Conservation (phyloP, 208 protist genomes). For the Angomonas deanei region DNA sequence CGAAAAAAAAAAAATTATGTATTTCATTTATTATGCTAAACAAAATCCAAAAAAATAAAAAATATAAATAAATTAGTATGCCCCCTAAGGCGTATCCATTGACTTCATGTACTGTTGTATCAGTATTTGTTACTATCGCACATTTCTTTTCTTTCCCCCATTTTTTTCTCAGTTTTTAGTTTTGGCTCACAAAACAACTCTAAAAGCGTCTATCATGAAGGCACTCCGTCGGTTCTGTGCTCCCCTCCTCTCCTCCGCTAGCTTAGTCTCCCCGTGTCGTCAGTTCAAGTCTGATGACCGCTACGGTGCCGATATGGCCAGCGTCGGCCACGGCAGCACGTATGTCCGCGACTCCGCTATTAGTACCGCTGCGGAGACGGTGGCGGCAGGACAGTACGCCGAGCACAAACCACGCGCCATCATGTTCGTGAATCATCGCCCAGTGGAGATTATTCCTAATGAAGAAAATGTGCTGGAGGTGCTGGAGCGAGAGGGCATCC, state of each 20-base stretch:
- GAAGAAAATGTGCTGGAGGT: conserved; percentile 91
- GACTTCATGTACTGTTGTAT: background rate
- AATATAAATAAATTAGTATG: background rate
- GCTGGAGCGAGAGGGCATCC: conserved; percentile 85
- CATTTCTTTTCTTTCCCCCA: conserved; percentile 7
- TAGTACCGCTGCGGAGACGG: conserved; percentile 46
- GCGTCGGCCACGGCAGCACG: conserved; percentile 54
- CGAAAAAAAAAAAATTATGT: background rate
- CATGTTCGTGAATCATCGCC: conserved; percentile 90
- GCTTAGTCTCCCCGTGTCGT: conserved; percentile 15
- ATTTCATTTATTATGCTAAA: background rate
- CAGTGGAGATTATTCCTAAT: conserved; percentile 88
- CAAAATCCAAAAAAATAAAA: conserved; percentile 15
- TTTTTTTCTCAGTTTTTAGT: conserved; percentile 1
- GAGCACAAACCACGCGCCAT: conserved; percentile 84
- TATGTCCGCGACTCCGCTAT: conserved; percentile 38
- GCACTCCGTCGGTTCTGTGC: background rate
- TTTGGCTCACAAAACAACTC: background rate
- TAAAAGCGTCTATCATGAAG: background rate
- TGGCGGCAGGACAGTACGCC: conserved; percentile 78
- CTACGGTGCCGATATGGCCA: conserved; percentile 65
- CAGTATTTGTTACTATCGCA: no score
- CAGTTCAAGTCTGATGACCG: conserved; percentile 62
- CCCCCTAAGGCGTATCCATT: background rate
- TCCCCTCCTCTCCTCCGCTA: background rate